Conservation (phyloP, 148 eudicot species). For the Nyssa sinensis region DNA sequence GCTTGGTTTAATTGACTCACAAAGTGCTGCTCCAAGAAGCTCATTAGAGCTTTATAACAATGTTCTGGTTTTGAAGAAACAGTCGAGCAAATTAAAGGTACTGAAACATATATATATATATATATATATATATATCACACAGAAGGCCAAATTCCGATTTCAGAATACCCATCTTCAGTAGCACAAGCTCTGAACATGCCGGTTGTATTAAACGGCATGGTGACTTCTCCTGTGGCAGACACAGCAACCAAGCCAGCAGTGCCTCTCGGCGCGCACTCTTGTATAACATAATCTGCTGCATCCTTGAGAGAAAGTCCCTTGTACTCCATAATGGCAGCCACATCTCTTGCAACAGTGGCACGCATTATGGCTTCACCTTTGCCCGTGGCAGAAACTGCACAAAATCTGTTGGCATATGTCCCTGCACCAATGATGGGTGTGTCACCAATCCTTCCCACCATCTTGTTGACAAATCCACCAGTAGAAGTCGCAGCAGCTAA, state of each 20-base stretch:
- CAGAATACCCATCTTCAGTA: constrained; percentile 65
- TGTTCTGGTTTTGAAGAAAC: background rate
- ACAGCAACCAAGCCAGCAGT: constrained; percentile 77
- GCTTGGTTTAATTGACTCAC: too few relatives aligned
- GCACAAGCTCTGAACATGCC: constrained; percentile 97
- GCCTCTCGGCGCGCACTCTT: constrained; percentile 47
- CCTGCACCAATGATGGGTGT: constrained; percentile 83
- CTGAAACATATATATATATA: background rate
- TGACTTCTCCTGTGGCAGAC: constrained; percentile 69
- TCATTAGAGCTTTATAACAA: background rate
- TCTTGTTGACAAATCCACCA: constrained; percentile 84
- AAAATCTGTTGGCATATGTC: constrained; percentile 68
- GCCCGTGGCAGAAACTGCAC: constrained; percentile 87
- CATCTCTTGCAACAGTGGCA: constrained; percentile 75
- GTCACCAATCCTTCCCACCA: constrained; percentile 86
- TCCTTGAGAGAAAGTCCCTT: constrained; percentile 71
- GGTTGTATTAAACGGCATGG: constrained; percentile 71
- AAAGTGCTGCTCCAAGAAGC: too few relatives aligned
- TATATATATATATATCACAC: too few relatives aligned
- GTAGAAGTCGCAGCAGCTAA: constrained; percentile 86
- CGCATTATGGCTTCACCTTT: constrained; percentile 75
- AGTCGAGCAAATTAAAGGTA: background rate
- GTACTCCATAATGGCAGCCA: constrained; percentile 92
- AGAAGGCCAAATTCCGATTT: constrained; percentile 57
- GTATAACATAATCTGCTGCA: constrained; percentile 59